Evolutionary conservation across 2,329 filamentous ascomycete species (phyloP), one percentile per base, ranked within the genome.

Genomic region (Cercospora citrullina): DNA sequence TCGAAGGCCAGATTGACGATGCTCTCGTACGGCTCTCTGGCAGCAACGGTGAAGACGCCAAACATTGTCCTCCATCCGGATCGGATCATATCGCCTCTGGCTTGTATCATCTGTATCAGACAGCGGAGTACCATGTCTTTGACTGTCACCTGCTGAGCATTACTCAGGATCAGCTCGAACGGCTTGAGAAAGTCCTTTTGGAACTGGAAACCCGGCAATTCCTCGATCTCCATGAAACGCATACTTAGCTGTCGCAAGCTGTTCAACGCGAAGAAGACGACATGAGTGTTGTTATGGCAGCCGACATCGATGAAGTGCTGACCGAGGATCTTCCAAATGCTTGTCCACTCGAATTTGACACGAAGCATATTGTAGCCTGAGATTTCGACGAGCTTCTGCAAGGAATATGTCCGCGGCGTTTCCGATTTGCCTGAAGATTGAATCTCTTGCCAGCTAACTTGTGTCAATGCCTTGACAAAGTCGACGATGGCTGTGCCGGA

Each of bases 1-100:
- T 99, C 95, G 77, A 96, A 99, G 0, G 96, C 94, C 75, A 99
- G 88, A 76, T 94, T 97, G 69, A 99, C 95, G 72, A 99, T 97
- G 70, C 89, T 90, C 83, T 99, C 95, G 77, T 97, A 94, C 16
- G 91, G 92, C 77, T 98, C 96, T 69, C 91, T 87, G 18, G 96
- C 95, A 30, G 96, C 95, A 42, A 98, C 93, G 1, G 94, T 97
- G 77, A 99, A 99, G 31, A 97, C 94, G 4, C 94, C 95, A 80
- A 99, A 98, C 94, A 99, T 99, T 21, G 96, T 98, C 77, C 95
- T 91, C 95, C 95, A 99, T 5, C 95, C 95, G 45, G 94, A 97
- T 63, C 94, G 90, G 76, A 99, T 99, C 74, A 98, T 98, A 80
- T 97, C 91, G 5, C 96, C 96, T 67, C 92, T 87, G 33, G 94